phyloP scores from a whole-genome alignment of 1,284 basidiomycete genomes.

The Cryptococcus maquisensis region DNA sequence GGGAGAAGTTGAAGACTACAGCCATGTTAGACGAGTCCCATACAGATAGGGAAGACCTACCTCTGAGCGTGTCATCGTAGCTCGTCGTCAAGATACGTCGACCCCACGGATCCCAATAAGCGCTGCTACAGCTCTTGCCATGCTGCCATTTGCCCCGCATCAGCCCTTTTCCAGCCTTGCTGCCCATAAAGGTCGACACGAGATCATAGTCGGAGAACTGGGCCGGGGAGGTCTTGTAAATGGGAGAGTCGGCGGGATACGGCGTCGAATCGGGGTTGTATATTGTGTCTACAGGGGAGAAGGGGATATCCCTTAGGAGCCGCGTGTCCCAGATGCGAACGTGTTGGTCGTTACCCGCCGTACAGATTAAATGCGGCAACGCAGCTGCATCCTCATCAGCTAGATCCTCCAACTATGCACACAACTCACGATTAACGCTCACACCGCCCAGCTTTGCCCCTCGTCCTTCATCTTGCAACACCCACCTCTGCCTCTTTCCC shows the following conservation, averaged over 20 bases:
- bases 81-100: slow-evolving; percentile 47
- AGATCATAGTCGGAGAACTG: slow-evolving; percentile 23
- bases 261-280: too few species aligned
- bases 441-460: slow-evolving; percentile 47
- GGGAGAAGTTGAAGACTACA: slow-evolving; percentile 48
- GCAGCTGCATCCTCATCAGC: slow-evolving; percentile 26
- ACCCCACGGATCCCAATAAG: slow-evolving; percentile 52
- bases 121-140: slow-evolving; percentile 49
- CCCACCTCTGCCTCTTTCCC: slow-evolving; percentile 35
- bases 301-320: slow-evolving; percentile 29
- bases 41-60: not conserved
- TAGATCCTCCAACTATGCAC: not conserved
- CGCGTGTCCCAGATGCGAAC: slow-evolving; percentile 48
- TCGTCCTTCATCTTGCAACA: slow-evolving; percentile 38
- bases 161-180: slow-evolving; percentile 32
- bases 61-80: slow-evolving; percentile 43
- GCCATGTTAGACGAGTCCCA: not conserved
- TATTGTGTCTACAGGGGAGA: too few species aligned
- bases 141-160: slow-evolving; percentile 41
- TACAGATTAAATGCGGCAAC: slow-evolving; percentile 44
- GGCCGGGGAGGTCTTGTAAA: slow-evolving; percentile 14
- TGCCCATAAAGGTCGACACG: slow-evolving; percentile 17
- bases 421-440: slow-evolving; percentile 46
- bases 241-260: too few species aligned
- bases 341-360: slow-evolving; percentile 44